A percentile compares a stretch with the other conserved stretches of the same genome.
Conservation (phyloP, 2,329 filamentous ascomycete species). For the Trichoderma sp. region DNA sequence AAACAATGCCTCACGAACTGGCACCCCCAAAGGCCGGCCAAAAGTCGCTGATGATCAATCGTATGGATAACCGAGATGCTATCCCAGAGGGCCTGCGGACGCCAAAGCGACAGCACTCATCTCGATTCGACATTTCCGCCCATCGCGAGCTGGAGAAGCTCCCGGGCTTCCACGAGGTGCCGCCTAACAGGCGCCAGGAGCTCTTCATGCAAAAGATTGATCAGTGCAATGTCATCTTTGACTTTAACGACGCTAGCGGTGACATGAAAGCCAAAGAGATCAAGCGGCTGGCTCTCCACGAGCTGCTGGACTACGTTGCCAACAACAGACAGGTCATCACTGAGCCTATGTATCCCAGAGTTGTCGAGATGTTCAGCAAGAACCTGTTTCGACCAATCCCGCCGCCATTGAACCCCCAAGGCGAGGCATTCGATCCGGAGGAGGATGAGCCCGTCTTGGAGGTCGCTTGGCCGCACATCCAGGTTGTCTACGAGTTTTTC, state of each 20-base stretch:
- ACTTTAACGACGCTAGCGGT: constrained; percentile 96
- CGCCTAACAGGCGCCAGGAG: constrained; percentile 90
- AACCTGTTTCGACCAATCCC: constrained; percentile 97
- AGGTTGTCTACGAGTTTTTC: constrained; percentile 99
- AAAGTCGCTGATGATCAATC: constrained; percentile 86
- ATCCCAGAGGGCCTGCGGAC: constrained; percentile 93
- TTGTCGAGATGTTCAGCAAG: constrained; percentile 99
- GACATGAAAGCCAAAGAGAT: constrained; percentile 99
- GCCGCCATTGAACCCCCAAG: constrained; percentile 95
- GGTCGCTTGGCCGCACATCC: constrained; percentile 98
- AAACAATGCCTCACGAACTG: constrained; percentile 97
- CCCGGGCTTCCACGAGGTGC: constrained; percentile 95
- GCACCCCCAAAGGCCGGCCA: constrained; percentile 88
- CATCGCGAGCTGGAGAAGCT: constrained; percentile 96
- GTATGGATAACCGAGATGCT: constrained; percentile 87
- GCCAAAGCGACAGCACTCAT: constrained; percentile 95
- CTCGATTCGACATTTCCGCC: constrained; percentile 95
- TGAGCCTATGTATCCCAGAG: constrained; percentile 96
- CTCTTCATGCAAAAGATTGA: constrained; percentile 99
- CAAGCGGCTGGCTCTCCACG: constrained; percentile 92
- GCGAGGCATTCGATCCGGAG: constrained; percentile 96
- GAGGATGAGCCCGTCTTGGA: constrained; percentile 98
- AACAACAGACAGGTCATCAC: constrained; percentile 99
- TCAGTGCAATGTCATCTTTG: constrained; percentile 99
- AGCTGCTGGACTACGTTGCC: constrained; percentile 95